phyloP scores from a whole-genome alignment of 2,329 filamentous ascomycete genomes.

The Exophiala calicioides region DNA sequence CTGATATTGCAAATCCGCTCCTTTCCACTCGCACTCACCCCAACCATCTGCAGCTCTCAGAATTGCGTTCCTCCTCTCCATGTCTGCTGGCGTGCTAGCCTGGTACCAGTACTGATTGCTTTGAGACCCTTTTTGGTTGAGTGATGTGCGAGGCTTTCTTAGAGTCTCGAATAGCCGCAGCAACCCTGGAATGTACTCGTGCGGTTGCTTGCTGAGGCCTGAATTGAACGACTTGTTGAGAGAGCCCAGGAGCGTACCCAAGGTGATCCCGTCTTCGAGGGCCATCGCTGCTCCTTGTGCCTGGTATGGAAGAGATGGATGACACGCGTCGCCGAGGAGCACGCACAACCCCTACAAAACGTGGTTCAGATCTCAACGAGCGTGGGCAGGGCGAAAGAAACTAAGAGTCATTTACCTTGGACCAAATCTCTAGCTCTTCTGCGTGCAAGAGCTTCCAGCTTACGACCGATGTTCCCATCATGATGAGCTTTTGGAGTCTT shows the following conservation, averaged over 20 bases:
- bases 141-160: constrained; percentile 13
- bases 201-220: background rate
- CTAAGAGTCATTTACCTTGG: background rate
- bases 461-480: too few species aligned
- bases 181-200: constrained; percentile 2
- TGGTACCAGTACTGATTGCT: constrained; percentile 12
- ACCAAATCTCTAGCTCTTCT: too few species aligned
- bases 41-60: constrained; percentile 6
- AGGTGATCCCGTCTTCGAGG: constrained; percentile 47
- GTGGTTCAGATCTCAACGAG: too few species aligned
- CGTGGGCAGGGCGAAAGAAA: background rate
- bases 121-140: constrained; percentile 9
- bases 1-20: constrained; percentile 14
- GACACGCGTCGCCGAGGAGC: constrained; percentile 44
- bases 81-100: constrained; percentile 12
- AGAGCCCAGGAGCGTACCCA: constrained; percentile 31
- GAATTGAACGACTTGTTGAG: constrained; percentile 1
- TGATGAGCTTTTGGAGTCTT: constrained; percentile 16
- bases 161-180: constrained; percentile 11
- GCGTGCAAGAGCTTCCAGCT: too few species aligned
- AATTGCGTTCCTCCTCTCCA: constrained; percentile 11
- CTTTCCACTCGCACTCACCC: constrained; percentile 10
- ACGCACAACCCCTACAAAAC: constrained; percentile 27
- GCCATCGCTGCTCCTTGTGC: constrained; percentile 45
- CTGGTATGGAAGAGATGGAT: constrained; percentile 38